Base-by-base conservation (phyloP, 177 flowering plant genomes). In the Vitis hybrid region DNA sequence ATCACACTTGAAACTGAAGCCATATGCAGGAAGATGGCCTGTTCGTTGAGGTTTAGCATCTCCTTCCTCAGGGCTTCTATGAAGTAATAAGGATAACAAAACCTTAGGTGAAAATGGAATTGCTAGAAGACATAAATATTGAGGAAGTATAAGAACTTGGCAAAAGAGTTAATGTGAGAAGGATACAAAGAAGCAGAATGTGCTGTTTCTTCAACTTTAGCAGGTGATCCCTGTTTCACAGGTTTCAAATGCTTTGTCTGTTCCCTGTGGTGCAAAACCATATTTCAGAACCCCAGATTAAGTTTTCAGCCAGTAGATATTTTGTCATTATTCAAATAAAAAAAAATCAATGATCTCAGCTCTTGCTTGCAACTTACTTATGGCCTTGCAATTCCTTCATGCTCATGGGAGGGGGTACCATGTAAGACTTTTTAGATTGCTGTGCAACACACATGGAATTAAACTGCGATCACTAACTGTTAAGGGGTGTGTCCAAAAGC, bases 1-100 rank as follows among this genome's bases (percentile, higher is more conserved):
- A 8, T 16, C 49, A 48, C 69, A 55, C 20, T 58, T 52, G 16
- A 66, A 66, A 19, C 50, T 55, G 69, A 66, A 55, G 6, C 45
- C 60, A 18, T 66, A 66, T 1, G 56, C 29, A 3, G 74, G 74
- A 49, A 71, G 74, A 9, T 22, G 19, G 6, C 74, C 69, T 3
- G 50, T 29, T 49, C 55, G 65, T 11, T 48, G 57, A 31, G 64
- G 69, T 60, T 64, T 65, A 1, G 69, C 13, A 45, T 49, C 69
- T 39, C 18, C 62, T 51, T 5, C 68, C 48, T 15, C 12, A 5
- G 56, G 56, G 56, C 56, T 53, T 53, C 56, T 53, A 13, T 14
- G 16, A 53, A 16, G 56, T 53, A 53, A 5, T 53, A 12, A 53
- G 16, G 56, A 16, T 5, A 12, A 53, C 56, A 53, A 13, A 53